Base-by-base conservation (phyloP, 192 early-diverging fungal genomes). In the Coemansia sp. region DNA sequence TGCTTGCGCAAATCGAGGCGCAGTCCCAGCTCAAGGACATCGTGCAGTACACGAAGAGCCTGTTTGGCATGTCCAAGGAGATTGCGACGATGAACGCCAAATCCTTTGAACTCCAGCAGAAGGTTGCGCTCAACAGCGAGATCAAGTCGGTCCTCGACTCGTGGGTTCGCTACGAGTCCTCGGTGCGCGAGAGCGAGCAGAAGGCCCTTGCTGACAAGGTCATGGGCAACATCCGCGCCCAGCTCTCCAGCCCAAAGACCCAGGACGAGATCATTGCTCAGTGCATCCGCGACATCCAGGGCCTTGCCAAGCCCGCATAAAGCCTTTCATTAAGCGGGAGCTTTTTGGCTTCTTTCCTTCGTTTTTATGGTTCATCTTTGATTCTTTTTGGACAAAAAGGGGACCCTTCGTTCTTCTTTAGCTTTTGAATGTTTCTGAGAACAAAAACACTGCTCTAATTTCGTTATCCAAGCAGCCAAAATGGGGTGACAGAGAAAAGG, bases 111-210 rank as follows among this genome's bases (percentile, higher is more conserved):
- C 86, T 97, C 54, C 94, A 98, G 91, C 97, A 98, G 80, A 89
- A 89, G 69, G 91, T 90, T 32, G 85, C 87, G 60, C 86, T 93
- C 72, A 87, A 89, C 63, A 18, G 75, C 37, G 95, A 98, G 83
- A 87, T 93, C 72, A 96, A 96, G 89, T 57, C 82, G 18, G 89
- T 92, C 60, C 86, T 98, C 21, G 97, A 98, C 85, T 92, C 92
- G 43, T 98, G 97, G 97, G 95, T 97, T 47, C 95, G 97, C 70
- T 93, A 98, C 74, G 97, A 98, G 85, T 87, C 90, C 67, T 86
- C 85, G 32, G 88, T 98, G 64, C 94, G 97, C 83, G 97, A 97
- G 79, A 88, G 85, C 64, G 91, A 95, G 87, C 97, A 98, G 86
- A 91, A 90, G 87, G 84, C 91, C 42, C 84, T 97, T 70, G 92